Evolutionary conservation across 1,139 yeast species (phyloP).

Genomic region (Candida neerlandica): DNA sequence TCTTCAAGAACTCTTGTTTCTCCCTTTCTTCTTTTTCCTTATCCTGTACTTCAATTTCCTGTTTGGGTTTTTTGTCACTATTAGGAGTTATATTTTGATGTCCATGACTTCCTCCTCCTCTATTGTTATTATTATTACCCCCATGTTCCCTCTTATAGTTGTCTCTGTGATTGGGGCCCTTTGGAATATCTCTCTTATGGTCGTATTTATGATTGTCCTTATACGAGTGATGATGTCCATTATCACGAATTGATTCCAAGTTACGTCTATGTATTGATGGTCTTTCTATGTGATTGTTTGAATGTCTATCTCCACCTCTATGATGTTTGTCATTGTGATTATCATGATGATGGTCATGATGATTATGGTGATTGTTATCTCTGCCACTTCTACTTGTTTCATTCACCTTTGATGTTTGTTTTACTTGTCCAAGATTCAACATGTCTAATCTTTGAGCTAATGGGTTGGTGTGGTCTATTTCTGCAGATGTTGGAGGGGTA

Average conservation of each 20-base stretch:
- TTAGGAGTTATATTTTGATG: constrained; percentile 9
- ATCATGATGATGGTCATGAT: no score
- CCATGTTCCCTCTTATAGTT: no score
- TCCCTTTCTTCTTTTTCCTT: constrained; percentile 25
- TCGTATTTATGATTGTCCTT: no score
- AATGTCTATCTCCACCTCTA: no score
- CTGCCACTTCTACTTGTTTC: background rate
- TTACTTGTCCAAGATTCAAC: constrained; percentile 4
- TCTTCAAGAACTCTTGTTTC: constrained; percentile 30
- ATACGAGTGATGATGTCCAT: no score
- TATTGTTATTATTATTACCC: no score
- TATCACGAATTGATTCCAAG: no score
- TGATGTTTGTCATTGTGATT: background rate
- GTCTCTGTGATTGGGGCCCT: no score
- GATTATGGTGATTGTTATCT: background rate
- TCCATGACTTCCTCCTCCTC: background rate
- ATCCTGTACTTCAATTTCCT: constrained; percentile 16
- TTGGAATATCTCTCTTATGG: no score
- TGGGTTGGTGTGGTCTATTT: constrained; percentile 17
- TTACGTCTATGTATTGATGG: no score
- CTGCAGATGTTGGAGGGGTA: background rate
- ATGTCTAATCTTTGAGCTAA: constrained; percentile 26
- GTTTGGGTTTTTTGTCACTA: constrained; percentile 11
- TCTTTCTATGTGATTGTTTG: no score
- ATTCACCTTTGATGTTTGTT: background rate